Evolutionary conservation across 148 eudicot species (phyloP).

Genomic region (Chenopodium album): DNA sequence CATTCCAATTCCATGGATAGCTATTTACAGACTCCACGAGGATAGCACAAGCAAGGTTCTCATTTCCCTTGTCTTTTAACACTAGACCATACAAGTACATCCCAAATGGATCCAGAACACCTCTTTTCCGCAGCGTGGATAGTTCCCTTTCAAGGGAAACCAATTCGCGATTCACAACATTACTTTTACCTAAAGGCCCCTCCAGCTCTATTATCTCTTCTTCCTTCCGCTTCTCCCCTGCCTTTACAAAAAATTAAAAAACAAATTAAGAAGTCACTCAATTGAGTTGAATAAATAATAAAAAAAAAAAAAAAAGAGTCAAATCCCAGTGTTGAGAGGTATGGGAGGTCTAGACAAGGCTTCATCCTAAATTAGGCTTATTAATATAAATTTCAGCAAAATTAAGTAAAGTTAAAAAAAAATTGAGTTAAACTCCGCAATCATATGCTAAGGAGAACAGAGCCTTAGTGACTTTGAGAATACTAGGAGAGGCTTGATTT

Average conservation of each 20-base stretch:
- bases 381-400: too few species aligned
- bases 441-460: too few species aligned
- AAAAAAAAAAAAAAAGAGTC: not conserved
- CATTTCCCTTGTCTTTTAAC: conserved; percentile 82
- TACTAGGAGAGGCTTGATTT: not conserved
- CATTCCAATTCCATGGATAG: conserved; percentile 99
- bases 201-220: conserved; percentile 93
- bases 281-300: not conserved
- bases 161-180: conserved; percentile 68
- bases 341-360: not conserved
- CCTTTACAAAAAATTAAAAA: conserved; percentile 40
- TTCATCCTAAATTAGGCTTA: not conserved
- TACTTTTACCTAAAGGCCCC: conserved; percentile 86
- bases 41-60: conserved; percentile 66
- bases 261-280: not conserved
- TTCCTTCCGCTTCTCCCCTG: conserved; percentile 98
- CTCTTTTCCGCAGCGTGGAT: conserved; percentile 58
- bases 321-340: not conserved
- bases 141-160: conserved; percentile 82
- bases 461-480: not conserved
- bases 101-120: conserved; percentile 75
- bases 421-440: too few species aligned
- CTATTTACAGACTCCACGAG: conserved; percentile 85
- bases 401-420: too few species aligned
- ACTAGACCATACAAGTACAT: conserved; percentile 88